Evolutionary conservation across 2,329 filamentous ascomycete genomes (phyloP).

Genomic region (Fusarium proliferatum): DNA sequence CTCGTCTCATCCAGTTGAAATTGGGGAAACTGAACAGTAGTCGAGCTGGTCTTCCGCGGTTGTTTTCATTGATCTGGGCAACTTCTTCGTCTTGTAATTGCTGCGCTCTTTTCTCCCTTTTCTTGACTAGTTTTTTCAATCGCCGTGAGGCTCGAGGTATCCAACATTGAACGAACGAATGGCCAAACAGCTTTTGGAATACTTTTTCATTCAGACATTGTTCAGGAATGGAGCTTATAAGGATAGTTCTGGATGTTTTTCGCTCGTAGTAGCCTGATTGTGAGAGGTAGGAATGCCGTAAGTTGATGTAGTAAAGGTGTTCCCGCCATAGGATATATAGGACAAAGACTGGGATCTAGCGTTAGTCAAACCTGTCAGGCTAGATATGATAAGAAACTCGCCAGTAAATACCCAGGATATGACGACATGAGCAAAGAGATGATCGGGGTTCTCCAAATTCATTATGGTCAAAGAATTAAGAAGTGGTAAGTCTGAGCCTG

Average conservation of each 20-base stretch:
- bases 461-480: neutral
- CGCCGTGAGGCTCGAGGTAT: neutral
- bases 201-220: neutral
- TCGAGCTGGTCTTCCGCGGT: accelerated
- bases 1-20: neutral
- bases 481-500: accelerated
- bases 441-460: accelerated
- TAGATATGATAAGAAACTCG: accelerated
- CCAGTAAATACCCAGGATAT: neutral
- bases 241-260: neutral
- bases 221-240: accelerated
- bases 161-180: neutral
- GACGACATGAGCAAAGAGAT: neutral
- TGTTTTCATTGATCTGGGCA: accelerated
- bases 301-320: neutral
- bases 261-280: neutral
- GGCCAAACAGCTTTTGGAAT: neutral
- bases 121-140: neutral
- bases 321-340: neutral
- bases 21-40: accelerated
- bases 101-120: accelerated
- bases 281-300: neutral
- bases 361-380: neutral
- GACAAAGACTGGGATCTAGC: neutral
- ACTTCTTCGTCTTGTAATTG: neutral